Evolutionary conservation across 2,329 filamentous ascomycete genomes (phyloP), one percentile per base, ranked within the genome.

Genomic region (Pseudocercospora pini-densiflorae): DNA sequence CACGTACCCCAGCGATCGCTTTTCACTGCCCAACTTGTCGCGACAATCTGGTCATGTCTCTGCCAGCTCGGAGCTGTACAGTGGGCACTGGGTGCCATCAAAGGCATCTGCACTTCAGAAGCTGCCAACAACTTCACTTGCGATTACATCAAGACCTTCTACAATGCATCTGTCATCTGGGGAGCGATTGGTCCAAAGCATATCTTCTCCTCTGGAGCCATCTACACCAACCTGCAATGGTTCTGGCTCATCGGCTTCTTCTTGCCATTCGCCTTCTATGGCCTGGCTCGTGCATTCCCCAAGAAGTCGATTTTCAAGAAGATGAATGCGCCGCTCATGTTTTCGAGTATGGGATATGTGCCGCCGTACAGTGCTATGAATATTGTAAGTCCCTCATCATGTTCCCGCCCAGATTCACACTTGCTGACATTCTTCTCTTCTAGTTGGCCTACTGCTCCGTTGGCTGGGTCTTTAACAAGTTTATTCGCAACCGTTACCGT

Each of bases 401-500:
- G 1, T 43, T 29, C 2, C 4, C 4, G n/a, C 14, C 43, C 27
- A 10, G 40, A 8, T 57, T 19, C 33, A 49, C 12, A 19, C 27
- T 23, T 23, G 16, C 14, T 31, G 3, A 33, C 12, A 60, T 9
- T 36, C 12, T 58, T 57, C 10, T 21, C 23, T 19, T 43, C 78
- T 95, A 96, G 77, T 92, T 89, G 2, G 90, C 94, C 51, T 96
- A 93, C 92, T 91, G 90, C 0, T 80, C 95, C 7, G 91, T 96
- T 14, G 95, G 92, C 81, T 96, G 90, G 78, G 72, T 92, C 51
- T 97, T 97, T 84, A 96, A 96, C 77, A 89, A 90, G 76, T 79
- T 90, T 67, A 86, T 96, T 74, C 88, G 89, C 75, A 87, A 87
- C 36, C 84, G 89, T 29, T 89, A 87, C 23, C 84, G 83, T 23